These are phyloP conservation scores for Epithele typhae DNA, from an alignment of 768 basidiomycete species.

Conservation along the genomic window DNA sequence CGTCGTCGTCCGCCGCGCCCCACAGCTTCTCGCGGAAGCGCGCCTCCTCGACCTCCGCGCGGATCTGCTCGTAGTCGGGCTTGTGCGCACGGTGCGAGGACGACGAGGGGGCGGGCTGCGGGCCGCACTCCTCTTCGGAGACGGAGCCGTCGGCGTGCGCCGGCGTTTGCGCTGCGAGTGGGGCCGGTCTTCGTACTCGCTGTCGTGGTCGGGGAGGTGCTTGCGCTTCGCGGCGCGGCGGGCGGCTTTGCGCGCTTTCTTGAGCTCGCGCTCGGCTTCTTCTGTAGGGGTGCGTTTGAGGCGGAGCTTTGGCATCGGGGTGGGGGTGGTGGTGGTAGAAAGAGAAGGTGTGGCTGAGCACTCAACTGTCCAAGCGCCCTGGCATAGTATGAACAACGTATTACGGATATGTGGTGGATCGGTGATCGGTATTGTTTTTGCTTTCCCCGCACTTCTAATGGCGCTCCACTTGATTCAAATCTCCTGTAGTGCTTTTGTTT, in stretches of 20 bases:
- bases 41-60: conserved; percentile 56
- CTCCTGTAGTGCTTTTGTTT: too few relatives aligned
- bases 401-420: too few relatives aligned
- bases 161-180: conserved; percentile 10
- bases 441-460: too few relatives aligned
- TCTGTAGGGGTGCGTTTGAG: conserved; percentile 37
- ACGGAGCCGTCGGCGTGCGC: conserved; percentile 5
- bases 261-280: conserved; percentile 30
- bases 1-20: conserved; percentile 69
- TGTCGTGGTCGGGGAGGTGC: conserved; percentile 19
- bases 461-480: too few relatives aligned
- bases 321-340: too few relatives aligned
- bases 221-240: conserved; percentile 37
- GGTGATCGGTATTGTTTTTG: too few relatives aligned
- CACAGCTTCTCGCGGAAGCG: conserved; percentile 71
- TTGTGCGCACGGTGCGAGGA: conserved; percentile 22
- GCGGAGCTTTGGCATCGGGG: too few relatives aligned
- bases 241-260: conserved; percentile 45
- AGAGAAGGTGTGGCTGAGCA: too few relatives aligned
- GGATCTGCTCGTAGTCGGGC: conserved; percentile 44
- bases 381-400: too few relatives aligned
- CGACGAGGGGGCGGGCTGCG: conserved; percentile 22
- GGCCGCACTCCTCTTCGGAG: conserved; percentile 25
- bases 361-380: too few relatives aligned
- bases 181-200: conserved; percentile 8